Percentiles rank a stretch among this genome's conserved stretches.
Conservation (phyloP, 1,284 basidiomycete genomes). For the Sanghuangporus sanghuang region DNA sequence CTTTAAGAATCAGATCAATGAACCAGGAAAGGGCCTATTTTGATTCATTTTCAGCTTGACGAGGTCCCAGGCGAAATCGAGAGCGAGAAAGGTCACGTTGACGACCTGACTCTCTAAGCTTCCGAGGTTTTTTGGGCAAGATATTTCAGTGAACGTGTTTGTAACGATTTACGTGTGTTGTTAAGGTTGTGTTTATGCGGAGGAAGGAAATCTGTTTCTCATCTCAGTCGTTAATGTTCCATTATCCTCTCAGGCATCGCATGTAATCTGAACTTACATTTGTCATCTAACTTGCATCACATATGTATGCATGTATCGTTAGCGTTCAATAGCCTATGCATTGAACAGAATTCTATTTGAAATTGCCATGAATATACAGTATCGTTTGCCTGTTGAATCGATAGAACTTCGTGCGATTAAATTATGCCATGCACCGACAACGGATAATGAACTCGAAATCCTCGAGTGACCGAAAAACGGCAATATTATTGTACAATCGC, state of each 20-base stretch:
- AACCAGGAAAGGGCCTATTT: neutral
- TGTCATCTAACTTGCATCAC: neutral
- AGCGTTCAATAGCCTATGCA: neutral
- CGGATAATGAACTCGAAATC: too few species aligned
- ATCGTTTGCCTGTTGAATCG: too few species aligned
- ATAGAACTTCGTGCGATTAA: too few species aligned
- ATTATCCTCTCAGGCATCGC: neutral
- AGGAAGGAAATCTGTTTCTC: too few species aligned
- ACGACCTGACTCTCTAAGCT: constrained; percentile 32
- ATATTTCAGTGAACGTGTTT: neutral
- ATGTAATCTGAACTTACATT: neutral
- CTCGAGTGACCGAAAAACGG: too few species aligned
- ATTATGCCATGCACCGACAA: too few species aligned
- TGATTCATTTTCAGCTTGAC: constrained; percentile 43
- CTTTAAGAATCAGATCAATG: neutral
- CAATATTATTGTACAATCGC: too few species aligned
- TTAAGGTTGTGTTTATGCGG: too few species aligned
- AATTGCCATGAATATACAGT: too few species aligned
- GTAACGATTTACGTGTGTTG: neutral
- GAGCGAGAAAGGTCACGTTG: constrained; percentile 49
- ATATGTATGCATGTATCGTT: neutral
- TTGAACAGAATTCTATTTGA: neutral
- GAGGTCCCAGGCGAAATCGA: constrained; percentile 67
- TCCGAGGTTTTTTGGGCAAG: neutral
- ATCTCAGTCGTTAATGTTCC: neutral